Percentiles rank a stretch among this genome's conserved stretches.
Evolutionary conservation across 208 protist genomes (phyloP).

Genomic region (Herpetomonas samuelpessoai): DNA sequence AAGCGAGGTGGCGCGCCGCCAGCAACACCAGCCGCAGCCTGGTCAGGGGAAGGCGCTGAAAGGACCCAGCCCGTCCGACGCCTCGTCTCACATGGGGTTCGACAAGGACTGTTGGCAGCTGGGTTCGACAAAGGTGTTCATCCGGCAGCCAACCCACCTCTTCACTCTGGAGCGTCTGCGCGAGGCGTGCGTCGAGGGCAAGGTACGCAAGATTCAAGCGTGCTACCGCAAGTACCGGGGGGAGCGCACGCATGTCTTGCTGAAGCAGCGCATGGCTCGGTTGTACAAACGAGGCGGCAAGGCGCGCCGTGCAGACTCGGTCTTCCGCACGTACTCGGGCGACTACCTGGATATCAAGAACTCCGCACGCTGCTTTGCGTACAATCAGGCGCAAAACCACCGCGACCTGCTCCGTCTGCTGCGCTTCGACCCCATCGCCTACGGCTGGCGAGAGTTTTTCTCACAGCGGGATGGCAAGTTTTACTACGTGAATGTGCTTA

Average conservation of each 20-base stretch:
- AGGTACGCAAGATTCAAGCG: constrained; percentile 85
- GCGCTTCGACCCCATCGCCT: constrained; percentile 52
- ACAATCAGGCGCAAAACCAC: background rate
- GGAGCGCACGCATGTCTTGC: constrained; percentile 45
- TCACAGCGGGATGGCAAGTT: background rate
- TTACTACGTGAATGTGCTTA: constrained; percentile 48
- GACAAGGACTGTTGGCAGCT: constrained; percentile 61
- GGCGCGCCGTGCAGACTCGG: constrained; percentile 62
- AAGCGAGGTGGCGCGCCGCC: background rate
- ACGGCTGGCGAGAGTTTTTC: constrained; percentile 57
- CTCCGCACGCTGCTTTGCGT: background rate
- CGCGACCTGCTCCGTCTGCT: constrained; percentile 18
- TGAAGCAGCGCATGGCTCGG: constrained; percentile 41
- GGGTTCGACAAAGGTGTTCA: constrained; percentile 94
- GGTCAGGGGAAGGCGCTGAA: background rate
- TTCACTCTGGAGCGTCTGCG: constrained; percentile 86
- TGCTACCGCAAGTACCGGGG: constrained; percentile 71
- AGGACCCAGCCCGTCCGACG: too few species aligned
- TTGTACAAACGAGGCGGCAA: constrained; percentile 51
- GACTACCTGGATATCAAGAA: constrained; percentile 54
- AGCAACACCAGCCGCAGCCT: constrained; percentile 7
- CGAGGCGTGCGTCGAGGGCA: constrained; percentile 76
- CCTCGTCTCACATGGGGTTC: background rate
- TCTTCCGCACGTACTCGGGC: constrained; percentile 75
- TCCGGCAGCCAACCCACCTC: constrained; percentile 91